These are phyloP conservation scores for Pleoardoris graminearum DNA, from an alignment of 2,329 filamentous ascomycete genomes.

Conservation along the genomic window DNA sequence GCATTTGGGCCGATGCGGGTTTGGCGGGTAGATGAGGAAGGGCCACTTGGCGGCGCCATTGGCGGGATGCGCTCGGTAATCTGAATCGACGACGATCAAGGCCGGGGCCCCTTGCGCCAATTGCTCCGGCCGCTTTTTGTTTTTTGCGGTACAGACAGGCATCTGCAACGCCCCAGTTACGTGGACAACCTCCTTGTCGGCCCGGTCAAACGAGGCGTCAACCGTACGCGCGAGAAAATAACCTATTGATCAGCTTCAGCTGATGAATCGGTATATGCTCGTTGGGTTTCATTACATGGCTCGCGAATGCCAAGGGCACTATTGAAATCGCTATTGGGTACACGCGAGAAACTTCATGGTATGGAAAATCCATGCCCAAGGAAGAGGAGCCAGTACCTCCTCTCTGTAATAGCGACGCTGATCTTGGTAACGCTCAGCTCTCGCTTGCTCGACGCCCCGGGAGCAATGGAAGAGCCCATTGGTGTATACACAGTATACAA, in stretches of 20 bases:
- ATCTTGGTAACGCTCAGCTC: no score
- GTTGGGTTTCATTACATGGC: no score
- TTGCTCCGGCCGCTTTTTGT: slow-evolving; percentile 7
- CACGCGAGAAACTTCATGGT: background rate
- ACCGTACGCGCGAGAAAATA: background rate
- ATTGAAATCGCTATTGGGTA: no score
- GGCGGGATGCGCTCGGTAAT: slow-evolving; percentile 41
- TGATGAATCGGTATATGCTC: no score
- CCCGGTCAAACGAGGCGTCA: background rate
- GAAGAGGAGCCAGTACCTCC: slow-evolving; percentile 4
- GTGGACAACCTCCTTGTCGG: slow-evolving; percentile 13
- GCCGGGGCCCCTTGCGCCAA: slow-evolving; percentile 28
- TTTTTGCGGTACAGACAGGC: slow-evolving; percentile 14
- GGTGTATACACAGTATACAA: slow-evolving; percentile 1
- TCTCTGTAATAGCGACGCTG: no score
- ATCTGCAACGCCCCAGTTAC: slow-evolving; percentile 5
- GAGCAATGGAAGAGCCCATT: background rate
- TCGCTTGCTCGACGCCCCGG: slow-evolving; percentile 25
- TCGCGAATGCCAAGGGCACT: no score
- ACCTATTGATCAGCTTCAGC: no score
- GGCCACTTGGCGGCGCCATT: slow-evolving; percentile 27
- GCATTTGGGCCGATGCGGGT: slow-evolving; percentile 15
- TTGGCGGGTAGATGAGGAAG: slow-evolving; percentile 34
- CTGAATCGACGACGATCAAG: slow-evolving; percentile 37
- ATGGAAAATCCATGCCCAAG: slow-evolving; percentile 4